Percentiles rank a stretch among this genome's conserved stretches.
Evolutionary conservation across 1,284 basidiomycete species (phyloP).

Genomic region (Mycena citricolor): DNA sequence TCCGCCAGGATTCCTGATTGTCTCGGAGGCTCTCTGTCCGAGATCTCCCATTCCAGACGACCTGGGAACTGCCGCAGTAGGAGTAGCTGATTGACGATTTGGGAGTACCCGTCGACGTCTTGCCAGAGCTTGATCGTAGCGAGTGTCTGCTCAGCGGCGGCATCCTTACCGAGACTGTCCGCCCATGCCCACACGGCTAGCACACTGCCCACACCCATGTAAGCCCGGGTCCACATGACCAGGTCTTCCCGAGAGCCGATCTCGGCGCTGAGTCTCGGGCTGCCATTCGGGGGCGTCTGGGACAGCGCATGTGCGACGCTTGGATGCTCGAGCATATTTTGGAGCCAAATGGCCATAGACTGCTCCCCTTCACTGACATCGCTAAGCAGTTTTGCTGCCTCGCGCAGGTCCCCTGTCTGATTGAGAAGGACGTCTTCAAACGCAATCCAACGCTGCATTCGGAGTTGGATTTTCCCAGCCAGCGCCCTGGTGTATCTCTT

Average conservation of each 20-base stretch:
- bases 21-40: constrained; percentile 56
- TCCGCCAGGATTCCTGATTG: constrained; percentile 66
- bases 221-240: constrained; percentile 60
- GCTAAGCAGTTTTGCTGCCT: constrained; percentile 49
- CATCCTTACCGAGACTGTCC: constrained; percentile 67
- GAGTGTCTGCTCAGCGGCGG: constrained; percentile 61
- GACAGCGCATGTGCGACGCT: constrained; percentile 48
- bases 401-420: constrained; percentile 47
- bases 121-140: constrained; percentile 72
- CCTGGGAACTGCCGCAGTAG: constrained; percentile 62
- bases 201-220: constrained; percentile 64
- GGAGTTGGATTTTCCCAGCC: constrained; percentile 44
- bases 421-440: constrained; percentile 62
- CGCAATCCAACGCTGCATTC: constrained; percentile 58
- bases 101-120: constrained; percentile 52
- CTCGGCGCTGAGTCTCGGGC: no score
- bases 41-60: constrained; percentile 61
- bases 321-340: constrained; percentile 58
- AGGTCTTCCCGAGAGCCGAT: no score
- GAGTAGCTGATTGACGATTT: constrained; percentile 69
- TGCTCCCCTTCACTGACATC: constrained; percentile 63
- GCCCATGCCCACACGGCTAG: constrained; percentile 79
- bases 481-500: constrained; percentile 43
- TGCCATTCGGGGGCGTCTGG: constrained; percentile 40
- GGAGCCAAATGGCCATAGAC: constrained; percentile 68